Conservation (phyloP, 2,329 filamentous ascomycete species). For the Didymella arachidicola region DNA sequence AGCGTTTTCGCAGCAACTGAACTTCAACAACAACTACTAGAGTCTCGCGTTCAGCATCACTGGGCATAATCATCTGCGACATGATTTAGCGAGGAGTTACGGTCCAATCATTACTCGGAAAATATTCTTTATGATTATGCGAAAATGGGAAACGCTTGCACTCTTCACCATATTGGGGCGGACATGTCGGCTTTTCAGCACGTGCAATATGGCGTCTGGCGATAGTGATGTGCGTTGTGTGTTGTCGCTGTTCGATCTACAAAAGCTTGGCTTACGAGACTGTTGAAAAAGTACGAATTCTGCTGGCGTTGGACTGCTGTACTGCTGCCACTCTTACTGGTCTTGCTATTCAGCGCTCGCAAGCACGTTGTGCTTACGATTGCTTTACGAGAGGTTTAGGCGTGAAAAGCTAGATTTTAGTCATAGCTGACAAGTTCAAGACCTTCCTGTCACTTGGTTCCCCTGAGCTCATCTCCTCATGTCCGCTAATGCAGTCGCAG, state of each 20-base stretch:
- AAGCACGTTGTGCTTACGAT: neutral
- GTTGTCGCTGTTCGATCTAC: constrained; percentile 14
- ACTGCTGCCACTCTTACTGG: constrained; percentile 1
- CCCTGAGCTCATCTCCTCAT: neutral
- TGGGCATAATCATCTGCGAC: constrained; percentile 24
- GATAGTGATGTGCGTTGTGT: constrained; percentile 31
- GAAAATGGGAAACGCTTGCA: constrained; percentile 18
- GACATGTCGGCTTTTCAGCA: constrained; percentile 35
- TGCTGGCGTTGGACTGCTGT: constrained; percentile 6
- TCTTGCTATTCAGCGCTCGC: constrained; percentile 4
- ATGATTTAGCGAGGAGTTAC: constrained; percentile 24
- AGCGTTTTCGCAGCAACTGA: constrained; percentile 46
- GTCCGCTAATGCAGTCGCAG: neutral
- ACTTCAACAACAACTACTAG: constrained; percentile 24
- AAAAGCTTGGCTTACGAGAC: constrained; percentile 14
- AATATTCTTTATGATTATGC: constrained; percentile 21
- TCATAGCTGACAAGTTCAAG: neutral
- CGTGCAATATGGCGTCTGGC: constrained; percentile 46
- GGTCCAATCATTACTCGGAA: constrained; percentile 23
- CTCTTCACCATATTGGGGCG: constrained; percentile 16
- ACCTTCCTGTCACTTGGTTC: neutral
- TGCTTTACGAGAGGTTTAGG: neutral
- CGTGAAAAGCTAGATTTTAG: constrained; percentile 4
- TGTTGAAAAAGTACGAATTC: constrained; percentile 16
- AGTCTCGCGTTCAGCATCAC: constrained; percentile 22